Base-by-base conservation (phyloP, 495 filamentous ascomycete genomes). In the Penicillium flavigenum region DNA sequence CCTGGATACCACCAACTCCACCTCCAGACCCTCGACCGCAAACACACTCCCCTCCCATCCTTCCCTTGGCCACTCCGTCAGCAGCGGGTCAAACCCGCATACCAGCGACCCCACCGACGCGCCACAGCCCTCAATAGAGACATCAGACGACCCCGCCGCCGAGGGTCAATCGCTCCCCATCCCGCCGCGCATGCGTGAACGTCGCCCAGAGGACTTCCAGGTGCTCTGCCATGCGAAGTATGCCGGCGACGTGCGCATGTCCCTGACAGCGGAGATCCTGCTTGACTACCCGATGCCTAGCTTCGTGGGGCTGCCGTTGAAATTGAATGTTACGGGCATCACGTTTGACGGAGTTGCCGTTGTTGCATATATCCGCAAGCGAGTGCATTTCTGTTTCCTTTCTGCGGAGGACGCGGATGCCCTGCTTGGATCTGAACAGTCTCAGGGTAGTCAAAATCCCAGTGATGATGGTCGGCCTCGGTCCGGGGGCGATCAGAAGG, bases 221-320 rank as follows among this genome's bases (percentile, higher is more conserved):
- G 85, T 96, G 22, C 87, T 96, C 0, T 90, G 92, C 58, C 91
- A 91, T 62, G 92, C 92, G 32, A 85, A 85, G 46, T 98, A 98
- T 70, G 80, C 83, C 1, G 94, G 94, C 1, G 86, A 96, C 58
- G 79, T 98, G 26, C 85, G 85, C 47, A 78, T 98, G 4, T 90
- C 90, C 47, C 76, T 98, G 19, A 97, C 94, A 14, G 91, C 94
- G 1, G 91, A 96, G 67, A 92, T 98, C 41, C 78, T 98, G 19
- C 88, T 98, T 29, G 94, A 98, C 74, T 98, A 98, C 68, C 94
- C 94, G 1, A 96, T 97, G 88, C 91, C 91, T 11, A 92, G 87
- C 72, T 98, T 98, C 62, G 94, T 96, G 10, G 90, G 91, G 2
- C 88, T 98, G 17, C 94, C 94, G 0, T 77, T 98, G 12, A 89